Evolutionary conservation across 2,329 filamentous ascomycete genomes (phyloP), one percentile per base, ranked within the genome.

Genomic region (Colletotrichum caudatum): DNA sequence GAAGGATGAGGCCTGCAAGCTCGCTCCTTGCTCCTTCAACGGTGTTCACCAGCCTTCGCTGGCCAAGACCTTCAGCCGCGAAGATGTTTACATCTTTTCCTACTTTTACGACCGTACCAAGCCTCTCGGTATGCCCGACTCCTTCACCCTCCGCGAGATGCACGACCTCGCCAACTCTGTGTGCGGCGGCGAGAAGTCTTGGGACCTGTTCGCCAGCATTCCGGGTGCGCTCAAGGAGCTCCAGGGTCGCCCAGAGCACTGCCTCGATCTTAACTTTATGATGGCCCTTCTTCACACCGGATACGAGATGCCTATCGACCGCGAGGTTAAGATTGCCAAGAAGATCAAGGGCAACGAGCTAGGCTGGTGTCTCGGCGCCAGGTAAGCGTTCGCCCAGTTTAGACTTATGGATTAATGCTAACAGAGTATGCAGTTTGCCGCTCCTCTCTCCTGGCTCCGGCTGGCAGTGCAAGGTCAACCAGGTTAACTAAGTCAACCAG

Each of bases 321-420:
- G 97, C 50, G 96, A 99, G 82, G 94, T 99, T 75, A 95, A 93
- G 87, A 97, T 98, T 79, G 96, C 95, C 72, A 99, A 99, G 92
- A 97, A 98, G 88, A 97, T 99, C 79, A 95, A 97, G 85, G 91
- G 91, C 68, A 98, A 98, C 81, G 97, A 99, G 85, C 84, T 99
- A 77, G 96, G 96, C 50, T 99, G 96, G 96, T 98, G 95, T 84
- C 87, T 99, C 78, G 96, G 96, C 81, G 96, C 96, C 75, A 97
- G 94, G 94, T 96, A 86, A 84, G 91, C 78, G 68, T 37, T n/a
- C 20, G 5, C 29, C 3, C 50, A 50, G 33, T 66, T 48, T 33
- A 35, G n/a, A 46, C 56, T 58, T 65, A 41, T 35, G 26, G 1
- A 41, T 63, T 18, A 62, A 51, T 77, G 74, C 82, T 88, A 82